Conservation (phyloP, 1,139 yeast species). For the Kodamaea sp. region DNA sequence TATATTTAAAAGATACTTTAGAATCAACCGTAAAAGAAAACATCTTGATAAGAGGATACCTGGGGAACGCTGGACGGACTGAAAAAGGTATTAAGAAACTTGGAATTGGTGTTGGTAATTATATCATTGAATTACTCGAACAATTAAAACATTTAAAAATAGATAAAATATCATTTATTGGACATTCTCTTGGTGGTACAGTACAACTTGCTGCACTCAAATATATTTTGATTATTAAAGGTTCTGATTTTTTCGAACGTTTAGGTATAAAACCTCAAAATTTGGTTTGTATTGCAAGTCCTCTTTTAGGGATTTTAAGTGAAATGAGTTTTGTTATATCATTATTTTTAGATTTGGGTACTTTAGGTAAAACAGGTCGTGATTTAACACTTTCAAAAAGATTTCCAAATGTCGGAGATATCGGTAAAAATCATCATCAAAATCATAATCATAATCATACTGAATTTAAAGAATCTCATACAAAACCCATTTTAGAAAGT, state of each 20-base stretch:
- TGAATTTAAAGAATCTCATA: slow-evolving; percentile 7
- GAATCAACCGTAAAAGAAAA: slow-evolving; percentile 15
- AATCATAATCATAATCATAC: slow-evolving; percentile 5
- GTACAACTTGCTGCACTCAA: slow-evolving; percentile 25
- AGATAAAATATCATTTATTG: slow-evolving; percentile 21
- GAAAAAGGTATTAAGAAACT: slow-evolving; percentile 22
- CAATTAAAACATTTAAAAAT: slow-evolving; percentile 8
- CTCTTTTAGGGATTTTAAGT: slow-evolving; percentile 23
- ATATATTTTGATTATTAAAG: slow-evolving; percentile 18
- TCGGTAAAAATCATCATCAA: slow-evolving; percentile 8
- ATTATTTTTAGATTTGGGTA: slow-evolving; percentile 26
- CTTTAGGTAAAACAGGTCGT: slow-evolving; percentile 26
- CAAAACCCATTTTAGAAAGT: slow-evolving; percentile 21
- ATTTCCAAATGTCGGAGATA: slow-evolving; percentile 14
- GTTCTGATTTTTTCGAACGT: slow-evolving; percentile 16
- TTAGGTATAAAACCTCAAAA: slow-evolving; percentile 17
- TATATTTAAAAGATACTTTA: slow-evolving; percentile 21
- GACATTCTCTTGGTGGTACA: slow-evolving; percentile 25
- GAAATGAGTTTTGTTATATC: slow-evolving; percentile 24
- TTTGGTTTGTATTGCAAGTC: slow-evolving; percentile 25
- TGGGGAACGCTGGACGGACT: slow-evolving; percentile 25
- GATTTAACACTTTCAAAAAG: slow-evolving; percentile 23
- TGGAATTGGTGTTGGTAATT: slow-evolving; percentile 18
- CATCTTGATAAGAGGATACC: slow-evolving; percentile 21
- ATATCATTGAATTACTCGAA: slow-evolving; percentile 14